A percentile compares a stretch with the other conserved stretches of the same genome.
Conservation (phyloP, 169 alveolate species). For the Perkinsus olseni region DNA sequence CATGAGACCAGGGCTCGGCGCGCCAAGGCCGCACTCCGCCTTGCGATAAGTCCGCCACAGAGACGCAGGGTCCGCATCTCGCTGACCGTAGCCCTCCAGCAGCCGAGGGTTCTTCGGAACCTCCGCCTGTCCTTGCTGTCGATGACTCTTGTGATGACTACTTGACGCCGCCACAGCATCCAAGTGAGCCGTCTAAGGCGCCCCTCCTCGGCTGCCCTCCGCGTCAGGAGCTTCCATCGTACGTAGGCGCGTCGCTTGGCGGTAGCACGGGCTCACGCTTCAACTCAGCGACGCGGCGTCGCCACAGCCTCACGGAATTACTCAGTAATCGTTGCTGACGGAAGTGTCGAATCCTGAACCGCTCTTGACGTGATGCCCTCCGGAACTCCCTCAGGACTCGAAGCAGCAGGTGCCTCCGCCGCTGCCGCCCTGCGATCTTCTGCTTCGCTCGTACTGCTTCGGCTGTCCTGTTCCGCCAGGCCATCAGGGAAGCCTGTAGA, state of each 20-base stretch:
- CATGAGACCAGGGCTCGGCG: not conserved
- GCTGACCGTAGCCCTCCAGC: not conserved
- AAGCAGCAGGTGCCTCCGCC: not conserved
- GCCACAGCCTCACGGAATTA: not conserved
- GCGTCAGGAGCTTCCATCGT: not conserved
- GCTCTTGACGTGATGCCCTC: not conserved
- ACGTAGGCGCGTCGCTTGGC: not conserved
- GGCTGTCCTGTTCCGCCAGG: not conserved
- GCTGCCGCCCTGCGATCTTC: not conserved
- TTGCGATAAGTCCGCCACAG: not conserved
- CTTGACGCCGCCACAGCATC: not conserved
- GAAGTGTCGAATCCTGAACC: not conserved
- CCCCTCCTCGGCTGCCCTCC: not conserved
- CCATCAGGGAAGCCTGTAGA: not conserved
- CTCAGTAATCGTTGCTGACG: not conserved
- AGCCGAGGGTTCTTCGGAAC: not conserved
- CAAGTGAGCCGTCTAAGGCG: not conserved
- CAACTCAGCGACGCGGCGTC: not conserved
- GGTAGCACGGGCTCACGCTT: not conserved
- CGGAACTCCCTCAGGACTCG: not conserved
- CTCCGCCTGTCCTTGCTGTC: not conserved
- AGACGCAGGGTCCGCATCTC: not conserved
- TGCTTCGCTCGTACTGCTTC: not conserved
- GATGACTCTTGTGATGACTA: not conserved
- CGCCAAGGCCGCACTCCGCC: not conserved